Percentiles rank a stretch among this genome's conserved stretches.
Conservation (phyloP, 495 filamentous ascomycete genomes). For the Cercophora sp. region DNA sequence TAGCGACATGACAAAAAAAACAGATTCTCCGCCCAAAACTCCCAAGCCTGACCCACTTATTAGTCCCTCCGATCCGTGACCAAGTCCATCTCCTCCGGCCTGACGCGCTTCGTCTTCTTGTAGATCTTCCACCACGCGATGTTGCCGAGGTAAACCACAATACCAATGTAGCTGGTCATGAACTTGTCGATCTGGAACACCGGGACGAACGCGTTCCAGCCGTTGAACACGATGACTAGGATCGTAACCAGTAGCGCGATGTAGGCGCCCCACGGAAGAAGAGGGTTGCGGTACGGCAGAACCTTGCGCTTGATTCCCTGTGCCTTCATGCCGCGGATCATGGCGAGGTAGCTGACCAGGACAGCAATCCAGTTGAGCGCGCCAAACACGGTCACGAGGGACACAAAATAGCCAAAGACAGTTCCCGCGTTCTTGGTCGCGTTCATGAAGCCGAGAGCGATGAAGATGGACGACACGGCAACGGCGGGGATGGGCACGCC, state of each 20-base stretch:
- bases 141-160: constrained; percentile 66
- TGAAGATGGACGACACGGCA: constrained; percentile 55
- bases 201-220: constrained; percentile 59
- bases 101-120: constrained; percentile 33
- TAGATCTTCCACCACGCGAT: constrained; percentile 28
- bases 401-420: constrained; percentile 84
- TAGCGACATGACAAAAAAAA: background rate
- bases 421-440: constrained; percentile 60
- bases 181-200: constrained; percentile 68
- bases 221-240: constrained; percentile 73
- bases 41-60: too few relatives aligned
- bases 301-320: constrained; percentile 62
- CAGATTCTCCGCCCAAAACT: too few relatives aligned
- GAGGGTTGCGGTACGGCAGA: constrained; percentile 69
- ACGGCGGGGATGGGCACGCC: constrained; percentile 76
- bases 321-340: constrained; percentile 67
- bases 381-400: constrained; percentile 76
- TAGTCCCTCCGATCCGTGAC: constrained; percentile 23
- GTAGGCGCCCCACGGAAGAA: constrained; percentile 65
- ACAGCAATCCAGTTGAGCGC: constrained; percentile 83
- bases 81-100: constrained; percentile 28
- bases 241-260: constrained; percentile 63
- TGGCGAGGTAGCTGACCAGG: constrained; percentile 76
- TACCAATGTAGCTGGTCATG: constrained; percentile 77
- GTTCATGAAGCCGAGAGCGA: constrained; percentile 74